Evolutionary conservation across 1,139 yeast genomes (phyloP).

Genomic region (Scheffersomyces stambukii): DNA sequence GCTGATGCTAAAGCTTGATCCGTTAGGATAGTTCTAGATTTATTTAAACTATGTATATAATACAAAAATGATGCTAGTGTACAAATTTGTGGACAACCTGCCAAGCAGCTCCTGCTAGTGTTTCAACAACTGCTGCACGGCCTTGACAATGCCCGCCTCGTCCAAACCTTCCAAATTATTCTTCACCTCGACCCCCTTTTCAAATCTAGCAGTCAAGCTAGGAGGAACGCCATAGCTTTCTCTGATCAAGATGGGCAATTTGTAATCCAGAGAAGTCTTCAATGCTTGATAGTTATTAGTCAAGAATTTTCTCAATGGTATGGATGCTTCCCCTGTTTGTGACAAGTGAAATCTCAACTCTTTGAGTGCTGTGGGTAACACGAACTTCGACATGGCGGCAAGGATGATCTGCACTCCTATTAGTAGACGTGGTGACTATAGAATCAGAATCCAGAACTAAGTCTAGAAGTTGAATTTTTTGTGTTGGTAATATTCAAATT

Average conservation of each 20-base stretch:
- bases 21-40: background rate
- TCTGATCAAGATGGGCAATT: constrained; percentile 68
- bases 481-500: too few species aligned
- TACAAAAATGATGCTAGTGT: too few species aligned
- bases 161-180: constrained; percentile 43
- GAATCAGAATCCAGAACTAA: too few species aligned
- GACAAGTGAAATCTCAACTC: constrained; percentile 79
- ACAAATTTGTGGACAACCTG: too few species aligned
- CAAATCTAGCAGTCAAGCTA: constrained; percentile 66
- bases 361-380: constrained; percentile 61
- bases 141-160: constrained; percentile 34
- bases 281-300: constrained; percentile 56
- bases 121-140: constrained; percentile 38
- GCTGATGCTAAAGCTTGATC: constrained; percentile 1
- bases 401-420: too few species aligned
- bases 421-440: too few species aligned
- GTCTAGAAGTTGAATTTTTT: too few species aligned
- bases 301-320: constrained; percentile 61
- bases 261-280: constrained; percentile 42
- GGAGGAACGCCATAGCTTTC: constrained; percentile 74
- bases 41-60: too few species aligned
- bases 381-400: constrained; percentile 51
- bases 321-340: constrained; percentile 69
- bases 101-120: too few species aligned
- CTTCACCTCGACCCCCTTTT: constrained; percentile 42